phyloP scores from a whole-genome alignment of 768 basidiomycete species.

The Tylopilus vinaceipallidus region DNA sequence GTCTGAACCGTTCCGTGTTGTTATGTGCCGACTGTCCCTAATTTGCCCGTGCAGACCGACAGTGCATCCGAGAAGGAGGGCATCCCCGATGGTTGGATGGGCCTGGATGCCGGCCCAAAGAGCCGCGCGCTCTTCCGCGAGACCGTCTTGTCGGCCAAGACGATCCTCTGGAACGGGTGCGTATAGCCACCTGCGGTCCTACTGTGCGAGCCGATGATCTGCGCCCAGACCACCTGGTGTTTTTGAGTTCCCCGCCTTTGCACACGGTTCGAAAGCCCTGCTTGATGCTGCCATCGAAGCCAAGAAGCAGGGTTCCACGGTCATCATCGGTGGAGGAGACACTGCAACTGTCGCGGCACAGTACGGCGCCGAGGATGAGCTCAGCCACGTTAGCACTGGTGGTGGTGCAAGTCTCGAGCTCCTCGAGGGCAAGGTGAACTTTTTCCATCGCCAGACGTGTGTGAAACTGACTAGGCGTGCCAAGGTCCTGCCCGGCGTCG shows the following conservation, averaged over 20 bases:
- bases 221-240: constrained; percentile 85
- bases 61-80: constrained; percentile 78
- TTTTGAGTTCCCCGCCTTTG: constrained; percentile 94
- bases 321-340: constrained; percentile 95
- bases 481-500: constrained; percentile 87
- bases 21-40: background rate
- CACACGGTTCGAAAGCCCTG: constrained; percentile 77
- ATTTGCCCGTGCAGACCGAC: constrained; percentile 49
- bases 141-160: constrained; percentile 86
- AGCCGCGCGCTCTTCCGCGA: constrained; percentile 75
- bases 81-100: constrained; percentile 93
- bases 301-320: constrained; percentile 79
- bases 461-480: constrained; percentile 17
- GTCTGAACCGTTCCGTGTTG: constrained; percentile 38
- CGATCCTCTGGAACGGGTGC: constrained; percentile 95
- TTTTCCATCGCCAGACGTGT: background rate
- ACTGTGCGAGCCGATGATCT: background rate
- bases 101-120: constrained; percentile 88
- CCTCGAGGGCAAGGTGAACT: constrained; percentile 90
- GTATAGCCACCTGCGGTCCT: constrained; percentile 16
- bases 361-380: constrained; percentile 75
- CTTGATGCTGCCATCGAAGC: constrained; percentile 87
- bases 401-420: constrained; percentile 93
- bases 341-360: constrained; percentile 97
- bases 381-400: constrained; percentile 96